A percentile compares a stretch with the other conserved stretches of the same genome.
Evolutionary conservation across 257 asterid species (phyloP).

Genomic region (Solanum virginianum): DNA sequence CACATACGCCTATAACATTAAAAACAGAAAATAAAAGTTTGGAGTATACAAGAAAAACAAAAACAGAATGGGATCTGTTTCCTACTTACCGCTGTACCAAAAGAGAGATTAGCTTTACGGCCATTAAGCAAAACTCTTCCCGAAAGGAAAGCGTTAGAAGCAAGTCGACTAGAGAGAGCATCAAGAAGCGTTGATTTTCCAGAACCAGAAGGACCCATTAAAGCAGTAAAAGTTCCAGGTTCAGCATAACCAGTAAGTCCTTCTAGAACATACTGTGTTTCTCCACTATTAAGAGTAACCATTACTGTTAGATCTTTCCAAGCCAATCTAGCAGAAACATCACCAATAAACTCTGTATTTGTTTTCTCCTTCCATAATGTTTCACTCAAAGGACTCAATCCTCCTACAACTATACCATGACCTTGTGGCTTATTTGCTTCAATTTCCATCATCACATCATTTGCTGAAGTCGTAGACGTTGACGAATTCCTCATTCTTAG

Average conservation of each 20-base stretch:
- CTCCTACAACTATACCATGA: constrained; percentile 63
- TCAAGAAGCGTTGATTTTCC: constrained; percentile 90
- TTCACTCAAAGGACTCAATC: constrained; percentile 90
- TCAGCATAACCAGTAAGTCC: constrained; percentile 78
- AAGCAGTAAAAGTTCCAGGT: constrained; percentile 87
- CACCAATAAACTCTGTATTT: constrained; percentile 64
- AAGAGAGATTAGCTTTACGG: constrained; percentile 75
- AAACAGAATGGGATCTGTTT: not conserved
- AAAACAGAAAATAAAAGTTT: not conserved
- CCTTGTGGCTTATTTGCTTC: constrained; percentile 69
- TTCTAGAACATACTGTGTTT: constrained; percentile 70
- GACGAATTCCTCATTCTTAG: constrained; percentile 22
- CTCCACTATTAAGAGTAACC: constrained; percentile 71
- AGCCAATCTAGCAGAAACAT: constrained; percentile 77
- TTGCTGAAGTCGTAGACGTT: constrained; percentile 11
- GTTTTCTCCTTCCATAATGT: constrained; percentile 88
- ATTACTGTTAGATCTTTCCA: constrained; percentile 87
- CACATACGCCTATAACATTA: constrained; percentile 60
- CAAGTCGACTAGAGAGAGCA: constrained; percentile 82
- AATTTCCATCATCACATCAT: constrained; percentile 80
- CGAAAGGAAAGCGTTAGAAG: constrained; percentile 80
- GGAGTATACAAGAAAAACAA: not conserved
- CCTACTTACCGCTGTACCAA: constrained; percentile 76
- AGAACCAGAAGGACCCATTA: constrained; percentile 98
- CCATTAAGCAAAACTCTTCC: constrained; percentile 83